Evolutionary conservation across 2,329 filamentous ascomycete species (phyloP), one percentile per base, ranked within the genome.

Genomic region (Rutstroemia sp.): DNA sequence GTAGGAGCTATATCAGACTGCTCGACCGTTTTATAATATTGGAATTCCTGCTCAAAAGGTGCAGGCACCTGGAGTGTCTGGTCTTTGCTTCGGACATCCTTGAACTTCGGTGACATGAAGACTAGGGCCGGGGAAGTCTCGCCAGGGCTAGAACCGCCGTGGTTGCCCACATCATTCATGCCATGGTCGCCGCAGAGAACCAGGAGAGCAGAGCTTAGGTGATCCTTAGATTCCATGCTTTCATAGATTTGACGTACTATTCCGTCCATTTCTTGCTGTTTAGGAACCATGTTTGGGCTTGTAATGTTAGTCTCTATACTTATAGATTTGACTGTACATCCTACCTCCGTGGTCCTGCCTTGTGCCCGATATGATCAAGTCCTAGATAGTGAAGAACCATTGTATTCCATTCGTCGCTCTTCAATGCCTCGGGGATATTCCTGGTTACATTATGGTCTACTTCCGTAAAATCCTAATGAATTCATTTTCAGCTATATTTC

Each of bases 131-230:
- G 87, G 0, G 92, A 96, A 1, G 94, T 97, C 74, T 99, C 94
- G 45, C 94, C 92, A 1, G 90, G 82, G 0, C 92, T 92, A 9
- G 92, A 96, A 41, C 92, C 94, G 30, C 94, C 94, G 69, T 99
- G 94, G 64, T 97, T 97, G 2, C 94, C 94, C 19, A 90, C 94
- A 65, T 97, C 92, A 65, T 97, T 99, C 94, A 99, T 99, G n/a
- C 94, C 94, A 69, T 99, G 94, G 66, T 99, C 95, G 56, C 94
- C 94, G 56, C 87, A 90, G 6, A 99, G 74, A 3, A 99, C 85
- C 47, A 99, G 79, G 2, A 99, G 74, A 0, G 92, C 91, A 4
- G 88, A 87, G 34, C 81, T 69, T 1, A 96, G 81, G 70, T 96
- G 87, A 1, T 79, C 69, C 56, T 88, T 74, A 4, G 78, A 78